Evolutionary conservation across 2,329 filamentous ascomycete species (phyloP), one percentile per base, ranked within the genome.

Genomic region (Penicillium sp.): DNA sequence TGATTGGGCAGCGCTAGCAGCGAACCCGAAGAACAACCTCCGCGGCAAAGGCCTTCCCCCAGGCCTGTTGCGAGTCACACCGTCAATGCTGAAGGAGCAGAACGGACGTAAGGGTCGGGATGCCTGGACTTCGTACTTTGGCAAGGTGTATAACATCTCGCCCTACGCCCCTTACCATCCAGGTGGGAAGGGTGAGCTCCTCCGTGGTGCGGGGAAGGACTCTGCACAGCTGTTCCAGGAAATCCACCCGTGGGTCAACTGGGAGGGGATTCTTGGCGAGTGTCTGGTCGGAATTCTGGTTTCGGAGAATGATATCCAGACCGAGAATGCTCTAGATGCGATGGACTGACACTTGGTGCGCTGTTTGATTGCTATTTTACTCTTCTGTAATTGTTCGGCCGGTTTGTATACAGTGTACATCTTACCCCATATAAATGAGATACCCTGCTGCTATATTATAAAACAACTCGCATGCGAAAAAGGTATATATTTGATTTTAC

Each of bases 101-200:
- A 94, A 87, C 34, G 91, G 91, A 0, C 81, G 91, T 28, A 87
- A 85, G 64, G 88, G 88, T 8, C 83, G 80, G 54, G 87, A 95
- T 61, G 88, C 90, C 0, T 98, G 93, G 93, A 94, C 86, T 53
- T 87, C 82, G 1, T 84, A 95, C 53, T 85, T 88, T 53, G 90
- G 91, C 1, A 86, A 87, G 62, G 91, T 97, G 26, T 98, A 97
- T 72, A 97, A 97, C 63, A 84, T 98, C 51, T 85, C 84, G 0
- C 88, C 91, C 0, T 98, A 97, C 65, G 66, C 89, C 32, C 83
- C 86, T 1, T 98, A 89, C 65, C 93, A 98, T 67, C 93, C 93
- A 0, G 93, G 93, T 21, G 93, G 75, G 4, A 73, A 75, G 57
- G 71, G 76, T 22, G 82, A 86, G 61, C 72, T 82, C 68, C 75